phyloP scores from a whole-genome alignment of 352 stramenopile genomes.

The Peronospora tabacina region DNA sequence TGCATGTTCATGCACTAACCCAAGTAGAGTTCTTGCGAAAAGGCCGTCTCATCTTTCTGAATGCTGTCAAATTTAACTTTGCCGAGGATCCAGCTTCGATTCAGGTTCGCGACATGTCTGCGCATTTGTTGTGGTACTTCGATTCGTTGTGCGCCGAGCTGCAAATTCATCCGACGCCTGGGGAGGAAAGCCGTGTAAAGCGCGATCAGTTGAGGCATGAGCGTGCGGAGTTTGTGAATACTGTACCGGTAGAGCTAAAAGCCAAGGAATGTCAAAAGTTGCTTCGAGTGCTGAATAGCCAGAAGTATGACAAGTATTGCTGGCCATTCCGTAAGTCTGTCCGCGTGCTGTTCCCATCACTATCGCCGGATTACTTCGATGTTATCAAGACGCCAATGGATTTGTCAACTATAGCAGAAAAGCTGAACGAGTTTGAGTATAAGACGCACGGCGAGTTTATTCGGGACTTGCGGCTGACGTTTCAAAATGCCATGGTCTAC shows the following conservation, averaged over 20 bases:
- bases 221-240: conserved; percentile 42
- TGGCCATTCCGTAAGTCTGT: conserved; percentile 83
- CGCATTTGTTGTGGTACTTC: conserved; percentile 78
- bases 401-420: conserved; percentile 60
- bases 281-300: conserved; percentile 69
- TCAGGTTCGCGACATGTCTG: conserved; percentile 78
- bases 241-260: conserved; percentile 63
- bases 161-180: conserved; percentile 25
- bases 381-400: conserved; percentile 82
- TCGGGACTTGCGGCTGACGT: conserved; percentile 66
- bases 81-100: conserved; percentile 56
- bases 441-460: conserved; percentile 80
- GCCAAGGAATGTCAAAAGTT: conserved; percentile 76
- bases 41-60: conserved; percentile 70
- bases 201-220: conserved; percentile 45
- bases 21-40: conserved; percentile 60
- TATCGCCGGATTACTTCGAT: conserved; percentile 73
- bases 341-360: conserved; percentile 56
- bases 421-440: conserved; percentile 62
- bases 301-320: conserved; percentile 84
- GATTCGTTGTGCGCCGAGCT: conserved; percentile 73
- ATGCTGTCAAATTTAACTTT: conserved; percentile 78
- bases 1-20: conserved; percentile 46
- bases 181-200: conserved; percentile 26
- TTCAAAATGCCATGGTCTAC: conserved; percentile 80